Evolutionary conservation across 2,329 filamentous ascomycete species (phyloP), one percentile per base, ranked within the genome.

Genomic region (Colletotrichum lentis): DNA sequence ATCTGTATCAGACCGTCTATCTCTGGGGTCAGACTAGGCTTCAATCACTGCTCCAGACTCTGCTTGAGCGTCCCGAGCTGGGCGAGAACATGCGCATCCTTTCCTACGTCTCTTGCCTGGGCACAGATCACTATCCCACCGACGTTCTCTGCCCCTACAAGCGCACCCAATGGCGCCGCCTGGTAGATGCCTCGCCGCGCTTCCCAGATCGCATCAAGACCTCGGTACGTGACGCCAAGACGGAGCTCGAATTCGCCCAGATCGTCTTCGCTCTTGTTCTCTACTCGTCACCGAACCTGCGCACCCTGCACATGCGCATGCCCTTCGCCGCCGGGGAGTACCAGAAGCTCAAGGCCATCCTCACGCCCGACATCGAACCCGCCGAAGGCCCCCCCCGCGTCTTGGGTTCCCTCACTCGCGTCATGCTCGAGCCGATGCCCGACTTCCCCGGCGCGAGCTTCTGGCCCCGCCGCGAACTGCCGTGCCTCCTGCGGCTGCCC

Each of bases 351-450:
- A 69, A 69, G 43, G 67, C 53, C 20, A 63, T 69, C 47, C 52
- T 69, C 12, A 69, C 67, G 5, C 67, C 67, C 3, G 67, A 69
- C 10, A 69, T 69, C 11, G 67, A 69, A 4, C 44, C 67, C 10
- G 52, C 31, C 14, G 63, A 69, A 44, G 67, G 64, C 52, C 41
- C 50, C 27, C 67, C 67, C n/a, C 67, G 67, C 11, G 58, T 69
- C 10, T 46, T 69, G 24, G 67, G 54, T 41, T 69, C 64, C 16
- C 67, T 69, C 22, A 69, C 67, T 31, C 67, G 67, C 24, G 57
- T 69, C 64, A 69, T 69, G 67, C 20, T 69, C 6, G 67, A 69
- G 52, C 67, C 67, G 12, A 69, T 69, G 67, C 67, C 67, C 16
- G 67, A 69, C 41, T 69, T 62, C 20, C 67, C 67, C 6, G 67